Conservation (phyloP, 352 stramenopile genomes). For the Globisporangium takayamanum region DNA sequence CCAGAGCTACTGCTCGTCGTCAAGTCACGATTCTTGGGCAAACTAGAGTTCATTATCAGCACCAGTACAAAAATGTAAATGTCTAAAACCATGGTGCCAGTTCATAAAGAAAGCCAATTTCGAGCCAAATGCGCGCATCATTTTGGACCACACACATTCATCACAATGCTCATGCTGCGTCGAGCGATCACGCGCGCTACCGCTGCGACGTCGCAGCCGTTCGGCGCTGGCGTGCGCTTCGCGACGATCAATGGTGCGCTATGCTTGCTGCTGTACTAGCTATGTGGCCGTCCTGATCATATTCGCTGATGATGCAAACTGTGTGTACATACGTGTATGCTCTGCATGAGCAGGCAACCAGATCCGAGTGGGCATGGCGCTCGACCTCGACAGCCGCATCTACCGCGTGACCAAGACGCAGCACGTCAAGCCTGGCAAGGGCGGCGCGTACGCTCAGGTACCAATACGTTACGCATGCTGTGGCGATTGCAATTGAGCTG, state of each 20-base stretch:
- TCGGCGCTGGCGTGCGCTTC: constrained; percentile 40
- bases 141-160: constrained; percentile 3
- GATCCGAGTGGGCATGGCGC: constrained; percentile 70
- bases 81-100: not conserved
- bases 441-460: constrained; percentile 74
- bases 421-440: constrained; percentile 82
- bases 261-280: not conserved
- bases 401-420: constrained; percentile 83
- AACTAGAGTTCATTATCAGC: too few species aligned
- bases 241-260: constrained; percentile 57
- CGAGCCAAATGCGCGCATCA: not conserved
- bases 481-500: too few species aligned
- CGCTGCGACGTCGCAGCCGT: constrained; percentile 6
- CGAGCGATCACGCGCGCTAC: constrained; percentile 27
- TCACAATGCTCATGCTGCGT: constrained; percentile 24
- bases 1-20: not conserved
- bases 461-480: not conserved
- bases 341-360: constrained; percentile 52
- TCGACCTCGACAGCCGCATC: constrained; percentile 79
- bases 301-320: not conserved
- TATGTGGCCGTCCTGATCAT: not conserved
- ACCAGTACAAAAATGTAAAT: not conserved
- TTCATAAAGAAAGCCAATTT: not conserved
- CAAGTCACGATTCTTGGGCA: not conserved
- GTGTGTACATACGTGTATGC: not conserved